Conservation (phyloP, 768 basidiomycete genomes). For the Leccinum incarnatum region DNA sequence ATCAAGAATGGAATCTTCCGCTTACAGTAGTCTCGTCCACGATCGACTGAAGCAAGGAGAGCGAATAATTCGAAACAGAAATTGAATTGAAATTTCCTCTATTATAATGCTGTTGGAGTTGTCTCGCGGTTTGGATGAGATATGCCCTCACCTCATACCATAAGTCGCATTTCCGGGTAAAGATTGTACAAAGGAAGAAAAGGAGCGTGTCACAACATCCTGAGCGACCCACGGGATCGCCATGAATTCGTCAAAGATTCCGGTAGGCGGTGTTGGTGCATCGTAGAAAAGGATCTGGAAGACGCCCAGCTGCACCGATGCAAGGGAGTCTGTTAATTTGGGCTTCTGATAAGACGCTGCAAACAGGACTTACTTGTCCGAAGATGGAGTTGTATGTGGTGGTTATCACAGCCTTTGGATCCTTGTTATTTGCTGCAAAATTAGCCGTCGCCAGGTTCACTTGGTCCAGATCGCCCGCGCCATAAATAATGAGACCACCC, state of each 20-base stretch:
- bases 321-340: not conserved
- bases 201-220: conserved; percentile 13
- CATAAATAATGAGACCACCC: conserved; percentile 47
- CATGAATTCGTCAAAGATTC: conserved; percentile 27
- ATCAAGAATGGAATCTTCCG: not conserved
- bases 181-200: conserved; percentile 12
- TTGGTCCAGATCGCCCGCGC: conserved; percentile 5
- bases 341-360: not conserved
- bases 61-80: not conserved
- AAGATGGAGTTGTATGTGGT: conserved; percentile 38
- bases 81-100: conserved; percentile 5
- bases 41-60: conserved; percentile 14
- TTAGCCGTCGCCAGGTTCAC: conserved; percentile 19
- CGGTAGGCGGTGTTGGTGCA: conserved; percentile 28
- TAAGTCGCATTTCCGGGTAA: not conserved
- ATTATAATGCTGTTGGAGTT: not conserved
- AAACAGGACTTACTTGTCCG: not conserved
- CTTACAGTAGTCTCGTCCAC: conserved; percentile 6
- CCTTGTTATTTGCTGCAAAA: conserved; percentile 18
- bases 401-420: conserved; percentile 36
- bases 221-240: conserved; percentile 7
- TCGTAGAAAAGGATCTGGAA: conserved; percentile 54
- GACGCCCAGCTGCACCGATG: conserved; percentile 7
- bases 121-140: not conserved
- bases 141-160: conserved; percentile 1